Evolutionary conservation across 202 grass and related monocot genomes (phyloP).

Genomic region (Bolboschoenoplectus hybrid): DNA sequence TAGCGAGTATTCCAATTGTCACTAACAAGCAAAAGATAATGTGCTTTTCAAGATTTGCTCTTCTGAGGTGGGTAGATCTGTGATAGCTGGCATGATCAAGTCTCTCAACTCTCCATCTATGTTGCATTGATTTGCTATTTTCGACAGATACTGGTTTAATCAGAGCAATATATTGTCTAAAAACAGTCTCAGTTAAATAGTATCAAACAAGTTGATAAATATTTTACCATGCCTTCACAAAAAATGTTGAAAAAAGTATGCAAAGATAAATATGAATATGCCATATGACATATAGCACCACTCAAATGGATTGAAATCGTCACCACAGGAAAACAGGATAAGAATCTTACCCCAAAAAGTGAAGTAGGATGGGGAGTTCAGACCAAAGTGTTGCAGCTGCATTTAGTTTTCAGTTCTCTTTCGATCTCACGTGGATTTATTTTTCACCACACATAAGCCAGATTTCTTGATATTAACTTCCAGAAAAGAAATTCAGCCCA

Average conservation of each 20-base stretch:
- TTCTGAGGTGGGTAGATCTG: not conserved
- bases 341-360: slow-evolving; percentile 26
- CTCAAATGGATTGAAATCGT: not conserved
- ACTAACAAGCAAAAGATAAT: slow-evolving; percentile 33
- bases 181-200: not conserved
- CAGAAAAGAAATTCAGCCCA: not conserved
- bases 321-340: slow-evolving; percentile 8
- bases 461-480: not conserved
- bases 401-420: slow-evolving; percentile 11
- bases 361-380: not conserved
- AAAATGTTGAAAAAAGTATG: not conserved
- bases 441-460: not conserved
- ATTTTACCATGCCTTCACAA: not conserved
- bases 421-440: not conserved
- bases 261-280: not conserved
- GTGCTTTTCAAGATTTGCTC: not conserved
- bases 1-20: slow-evolving; percentile 20
- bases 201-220: not conserved
- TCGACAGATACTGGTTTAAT: not conserved
- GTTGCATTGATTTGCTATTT: not conserved
- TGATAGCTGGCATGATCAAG: not conserved
- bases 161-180: not conserved
- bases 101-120: not conserved
- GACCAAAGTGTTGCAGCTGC: not conserved
- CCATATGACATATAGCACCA: not conserved